These are phyloP conservation scores for Hypoxylon intermedium DNA, from an alignment of 495 filamentous ascomycete genomes.

Conservation along the genomic window DNA sequence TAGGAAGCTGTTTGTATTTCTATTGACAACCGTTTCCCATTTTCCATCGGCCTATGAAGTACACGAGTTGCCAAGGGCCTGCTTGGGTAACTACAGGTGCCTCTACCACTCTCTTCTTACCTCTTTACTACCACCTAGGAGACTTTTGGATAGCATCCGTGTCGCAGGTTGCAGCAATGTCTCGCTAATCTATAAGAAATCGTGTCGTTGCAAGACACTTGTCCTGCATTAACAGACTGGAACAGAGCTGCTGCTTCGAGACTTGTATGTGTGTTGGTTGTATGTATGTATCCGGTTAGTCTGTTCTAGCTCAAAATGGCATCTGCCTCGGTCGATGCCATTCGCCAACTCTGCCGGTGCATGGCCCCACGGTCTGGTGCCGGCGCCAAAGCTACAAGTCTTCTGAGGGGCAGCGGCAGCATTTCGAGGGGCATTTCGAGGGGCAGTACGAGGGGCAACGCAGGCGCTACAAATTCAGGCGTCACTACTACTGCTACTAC, in stretches of 20 bases:
- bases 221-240: no score
- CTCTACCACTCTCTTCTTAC: no score
- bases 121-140: no score
- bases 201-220: no score
- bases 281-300: background rate
- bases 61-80: slow-evolving; percentile 12
- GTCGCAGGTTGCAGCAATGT: background rate
- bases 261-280: no score
- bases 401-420: slow-evolving; percentile 24
- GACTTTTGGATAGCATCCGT: no score
- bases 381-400: slow-evolving; percentile 6
- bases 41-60: background rate
- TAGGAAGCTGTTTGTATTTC: slow-evolving; percentile 26
- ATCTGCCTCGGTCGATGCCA: slow-evolving; percentile 19
- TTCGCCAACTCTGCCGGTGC: slow-evolving; percentile 34
- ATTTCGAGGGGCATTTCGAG: background rate
- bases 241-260: no score
- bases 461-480: background rate
- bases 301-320: slow-evolving; percentile 6
- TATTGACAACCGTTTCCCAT: background rate
- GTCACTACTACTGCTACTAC: background rate
- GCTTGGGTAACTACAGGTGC: no score
- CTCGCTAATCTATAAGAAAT: no score
- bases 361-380: slow-evolving; percentile 20
- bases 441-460: background rate